Evolutionary conservation across 371 early-diverging fungal genomes (phyloP).

Genomic region (Smittium mucronatum): DNA sequence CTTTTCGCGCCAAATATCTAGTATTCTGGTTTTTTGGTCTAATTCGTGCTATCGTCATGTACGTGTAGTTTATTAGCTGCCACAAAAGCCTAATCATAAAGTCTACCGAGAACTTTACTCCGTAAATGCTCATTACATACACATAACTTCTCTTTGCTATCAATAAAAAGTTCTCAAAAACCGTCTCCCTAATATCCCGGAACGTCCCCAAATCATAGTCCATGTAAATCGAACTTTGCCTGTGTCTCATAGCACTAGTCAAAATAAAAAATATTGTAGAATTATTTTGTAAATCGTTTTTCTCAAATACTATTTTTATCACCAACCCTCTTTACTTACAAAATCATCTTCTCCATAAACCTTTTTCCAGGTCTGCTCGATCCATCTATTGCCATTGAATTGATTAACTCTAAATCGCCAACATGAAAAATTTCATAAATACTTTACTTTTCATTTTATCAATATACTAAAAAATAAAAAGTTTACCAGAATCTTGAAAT

Average conservation of each 20-base stretch:
- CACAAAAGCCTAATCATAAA: not conserved
- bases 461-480: constrained; percentile 32
- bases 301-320: too few species aligned
- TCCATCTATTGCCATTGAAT: constrained; percentile 2
- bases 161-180: constrained; percentile 4
- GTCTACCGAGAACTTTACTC: not conserved
- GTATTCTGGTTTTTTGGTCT: constrained; percentile 13
- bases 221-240: constrained; percentile 2
- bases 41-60: constrained; percentile 11
- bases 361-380: constrained; percentile 8
- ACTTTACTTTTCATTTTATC: constrained; percentile 40
- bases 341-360: constrained; percentile 7
- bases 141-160: constrained; percentile 1
- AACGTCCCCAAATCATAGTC: not conserved
- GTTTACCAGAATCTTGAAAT: constrained; percentile 14
- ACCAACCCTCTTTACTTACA: too few species aligned
- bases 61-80: constrained; percentile 48
- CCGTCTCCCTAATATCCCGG: not conserved
- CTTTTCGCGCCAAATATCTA: constrained; percentile 5
- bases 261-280: not conserved
- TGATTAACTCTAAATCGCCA: constrained; percentile 31
- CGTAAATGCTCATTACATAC: not conserved
- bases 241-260: constrained; percentile 4
- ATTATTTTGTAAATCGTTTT: not conserved
- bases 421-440: constrained; percentile 44